Evolutionary conservation across 2,329 filamentous ascomycete genomes (phyloP).

Genomic region (Colletotrichum endophyticum): DNA sequence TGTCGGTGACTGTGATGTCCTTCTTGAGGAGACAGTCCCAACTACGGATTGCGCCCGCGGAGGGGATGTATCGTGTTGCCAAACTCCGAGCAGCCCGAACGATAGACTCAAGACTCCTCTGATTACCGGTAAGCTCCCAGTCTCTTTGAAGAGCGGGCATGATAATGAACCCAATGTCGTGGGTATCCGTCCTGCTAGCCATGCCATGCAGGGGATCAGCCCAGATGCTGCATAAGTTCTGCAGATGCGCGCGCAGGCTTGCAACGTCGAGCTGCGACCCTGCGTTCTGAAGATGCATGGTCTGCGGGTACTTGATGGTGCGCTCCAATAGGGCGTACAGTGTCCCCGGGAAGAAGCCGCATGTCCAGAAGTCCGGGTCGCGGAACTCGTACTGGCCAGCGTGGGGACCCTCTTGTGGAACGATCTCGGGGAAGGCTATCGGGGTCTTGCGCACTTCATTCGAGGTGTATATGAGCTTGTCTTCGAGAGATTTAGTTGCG

Average conservation of each 20-base stretch:
- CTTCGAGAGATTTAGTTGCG: constrained; percentile 16
- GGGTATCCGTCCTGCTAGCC: constrained; percentile 51
- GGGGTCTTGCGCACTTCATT: not conserved
- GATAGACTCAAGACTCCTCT: constrained; percentile 42
- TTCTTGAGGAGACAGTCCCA: constrained; percentile 46
- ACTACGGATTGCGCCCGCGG: constrained; percentile 49
- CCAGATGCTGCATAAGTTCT: constrained; percentile 32
- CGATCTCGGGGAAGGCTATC: constrained; percentile 33
- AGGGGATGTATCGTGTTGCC: constrained; percentile 43
- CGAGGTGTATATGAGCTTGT: not conserved
- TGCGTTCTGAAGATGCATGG: not conserved
- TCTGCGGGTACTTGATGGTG: constrained; percentile 30
- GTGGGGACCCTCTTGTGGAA: constrained; percentile 30
- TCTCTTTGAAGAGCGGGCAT: constrained; percentile 50
- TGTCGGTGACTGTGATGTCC: constrained; percentile 28
- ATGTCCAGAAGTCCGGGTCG: constrained; percentile 44
- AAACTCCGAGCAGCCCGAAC: constrained; percentile 48
- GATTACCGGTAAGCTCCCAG: constrained; percentile 49
- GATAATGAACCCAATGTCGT: constrained; percentile 61
- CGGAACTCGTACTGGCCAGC: constrained; percentile 31
- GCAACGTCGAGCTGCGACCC: not conserved
- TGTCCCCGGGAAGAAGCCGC: constrained; percentile 45
- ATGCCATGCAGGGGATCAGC: constrained; percentile 39
- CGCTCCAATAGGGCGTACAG: constrained; percentile 40
- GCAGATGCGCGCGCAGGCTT: not conserved